These are phyloP conservation scores for Ophiognomonia clavigignenti-juglandacearum DNA, from an alignment of 2,329 filamentous ascomycete genomes.

Conservation along the genomic window DNA sequence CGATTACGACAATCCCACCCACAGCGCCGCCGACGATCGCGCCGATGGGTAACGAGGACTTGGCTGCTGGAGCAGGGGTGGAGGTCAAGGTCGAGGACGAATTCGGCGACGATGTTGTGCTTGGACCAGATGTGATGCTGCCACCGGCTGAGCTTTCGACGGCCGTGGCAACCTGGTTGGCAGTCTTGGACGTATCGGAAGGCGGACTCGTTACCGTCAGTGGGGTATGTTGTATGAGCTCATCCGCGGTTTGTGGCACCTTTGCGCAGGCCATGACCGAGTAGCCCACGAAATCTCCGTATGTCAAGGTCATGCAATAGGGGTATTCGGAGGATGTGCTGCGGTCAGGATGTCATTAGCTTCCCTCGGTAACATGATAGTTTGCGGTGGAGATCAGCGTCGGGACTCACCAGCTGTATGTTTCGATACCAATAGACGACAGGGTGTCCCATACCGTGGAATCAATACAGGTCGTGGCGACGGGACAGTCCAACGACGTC, in stretches of 20 bases:
- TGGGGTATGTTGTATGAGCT: conserved; percentile 5
- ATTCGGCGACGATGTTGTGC: neutral
- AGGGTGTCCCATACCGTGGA: conserved; percentile 12
- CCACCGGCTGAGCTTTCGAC: neutral
- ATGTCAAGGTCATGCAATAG: conserved; percentile 27
- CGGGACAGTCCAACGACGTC: conserved; percentile 17
- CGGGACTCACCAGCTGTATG: neutral
- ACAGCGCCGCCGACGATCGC: conserved; percentile 30
- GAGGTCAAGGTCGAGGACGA: neutral
- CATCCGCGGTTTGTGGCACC: conserved; percentile 17
- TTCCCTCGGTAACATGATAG: neutral
- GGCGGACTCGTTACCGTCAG: neutral
- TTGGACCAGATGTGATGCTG: neutral
- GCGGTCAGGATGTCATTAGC: neutral
- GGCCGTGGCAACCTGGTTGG: neutral
- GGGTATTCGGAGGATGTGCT: conserved; percentile 17
- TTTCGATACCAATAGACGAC: neutral
- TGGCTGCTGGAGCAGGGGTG: neutral
- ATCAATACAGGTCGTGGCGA: conserved; percentile 26
- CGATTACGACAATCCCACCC: conserved; percentile 25
- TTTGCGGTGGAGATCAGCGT: neutral
- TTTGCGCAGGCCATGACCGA: conserved; percentile 26
- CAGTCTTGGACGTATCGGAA: too few species aligned
- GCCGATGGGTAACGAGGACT: conserved; percentile 18
- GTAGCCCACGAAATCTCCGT: conserved; percentile 24